phyloP scores from a whole-genome alignment of 768 basidiomycete species.

The Trichaptum fuscoviolaceum region DNA sequence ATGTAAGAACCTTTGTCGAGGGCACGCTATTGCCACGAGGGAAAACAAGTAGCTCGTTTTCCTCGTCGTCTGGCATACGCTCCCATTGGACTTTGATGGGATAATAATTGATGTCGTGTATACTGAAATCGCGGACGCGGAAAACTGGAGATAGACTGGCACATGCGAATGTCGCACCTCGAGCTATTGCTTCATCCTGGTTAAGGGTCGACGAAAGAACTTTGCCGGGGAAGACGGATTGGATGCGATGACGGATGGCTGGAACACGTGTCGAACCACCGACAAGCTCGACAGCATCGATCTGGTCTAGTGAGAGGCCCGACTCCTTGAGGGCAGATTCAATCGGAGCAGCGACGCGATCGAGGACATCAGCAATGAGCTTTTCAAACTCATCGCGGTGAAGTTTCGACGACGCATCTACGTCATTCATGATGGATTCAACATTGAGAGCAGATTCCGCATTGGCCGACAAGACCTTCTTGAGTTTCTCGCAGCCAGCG shows the following conservation, averaged over 20 bases:
- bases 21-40: slow-evolving; percentile 80
- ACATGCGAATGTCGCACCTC: slow-evolving; percentile 95
- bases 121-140: slow-evolving; percentile 92
- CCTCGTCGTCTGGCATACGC: slow-evolving; percentile 69
- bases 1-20: slow-evolving; percentile 92
- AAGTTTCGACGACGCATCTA: slow-evolving; percentile 86
- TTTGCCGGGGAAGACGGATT: slow-evolving; percentile 77
- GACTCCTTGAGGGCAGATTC: slow-evolving; percentile 76
- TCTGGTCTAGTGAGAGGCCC: slow-evolving; percentile 74
- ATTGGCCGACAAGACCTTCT: slow-evolving; percentile 96
- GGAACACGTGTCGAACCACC: slow-evolving; percentile 94
- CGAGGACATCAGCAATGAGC: slow-evolving; percentile 71
- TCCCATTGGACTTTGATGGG: slow-evolving; percentile 92
- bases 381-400: slow-evolving; percentile 77
- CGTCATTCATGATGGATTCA: slow-evolving; percentile 93
- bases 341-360: slow-evolving; percentile 71
- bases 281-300: slow-evolving; percentile 89
- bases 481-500: slow-evolving; percentile 87
- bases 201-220: slow-evolving; percentile 89
- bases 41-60: slow-evolving; percentile 90
- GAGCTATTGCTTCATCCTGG: slow-evolving; percentile 95
- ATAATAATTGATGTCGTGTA: slow-evolving; percentile 82
- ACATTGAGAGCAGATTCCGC: slow-evolving; percentile 83
- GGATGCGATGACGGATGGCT: slow-evolving; percentile 83
- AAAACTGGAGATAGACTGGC: slow-evolving; percentile 97